A percentile compares a stretch with the other conserved stretches of the same genome.
Evolutionary conservation across 1,284 basidiomycete species (phyloP).

Genomic region (Marasmius tenuissimus): DNA sequence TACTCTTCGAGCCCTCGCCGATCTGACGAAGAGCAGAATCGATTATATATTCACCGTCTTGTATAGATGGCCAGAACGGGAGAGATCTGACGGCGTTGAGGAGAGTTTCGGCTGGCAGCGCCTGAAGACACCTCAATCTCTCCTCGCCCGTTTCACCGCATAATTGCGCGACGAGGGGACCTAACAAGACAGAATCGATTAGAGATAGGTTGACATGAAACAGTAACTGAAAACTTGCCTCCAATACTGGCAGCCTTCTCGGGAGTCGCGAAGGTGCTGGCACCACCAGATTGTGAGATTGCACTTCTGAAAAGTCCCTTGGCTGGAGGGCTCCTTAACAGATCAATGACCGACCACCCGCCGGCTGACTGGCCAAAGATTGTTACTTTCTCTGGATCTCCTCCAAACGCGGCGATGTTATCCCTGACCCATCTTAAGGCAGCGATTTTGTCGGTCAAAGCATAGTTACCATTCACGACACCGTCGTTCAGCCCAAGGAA

Average conservation of each 20-base stretch:
- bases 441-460: slow-evolving; percentile 37
- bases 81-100: slow-evolving; percentile 12
- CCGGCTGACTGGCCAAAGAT: slow-evolving; percentile 16
- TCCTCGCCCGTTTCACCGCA: slow-evolving; percentile 14
- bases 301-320: slow-evolving; percentile 10
- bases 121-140: slow-evolving; percentile 15
- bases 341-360: slow-evolving; percentile 11
- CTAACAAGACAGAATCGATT: background rate
- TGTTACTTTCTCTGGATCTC: slow-evolving; percentile 14
- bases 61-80: slow-evolving; percentile 8
- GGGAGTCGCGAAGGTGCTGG: slow-evolving; percentile 6
- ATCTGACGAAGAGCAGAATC: slow-evolving; percentile 15
- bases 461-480: slow-evolving; percentile 41
- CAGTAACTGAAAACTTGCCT: too few relatives aligned
- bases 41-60: slow-evolving; percentile 14
- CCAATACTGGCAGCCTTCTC: background rate
- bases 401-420: slow-evolving; percentile 26
- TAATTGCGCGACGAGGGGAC: slow-evolving; percentile 7
- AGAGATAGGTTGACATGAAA: too few relatives aligned
- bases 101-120: slow-evolving; percentile 15
- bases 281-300: slow-evolving; percentile 8
- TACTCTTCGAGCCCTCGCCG: slow-evolving; percentile 10
- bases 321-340: slow-evolving; percentile 12
- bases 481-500: slow-evolving; percentile 39
- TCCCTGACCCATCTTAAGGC: slow-evolving; percentile 37